Percentiles rank a stretch among this genome's conserved stretches.
Evolutionary conservation across 2,329 filamentous ascomycete species (phyloP).

Genomic region (Penicillium sp.): DNA sequence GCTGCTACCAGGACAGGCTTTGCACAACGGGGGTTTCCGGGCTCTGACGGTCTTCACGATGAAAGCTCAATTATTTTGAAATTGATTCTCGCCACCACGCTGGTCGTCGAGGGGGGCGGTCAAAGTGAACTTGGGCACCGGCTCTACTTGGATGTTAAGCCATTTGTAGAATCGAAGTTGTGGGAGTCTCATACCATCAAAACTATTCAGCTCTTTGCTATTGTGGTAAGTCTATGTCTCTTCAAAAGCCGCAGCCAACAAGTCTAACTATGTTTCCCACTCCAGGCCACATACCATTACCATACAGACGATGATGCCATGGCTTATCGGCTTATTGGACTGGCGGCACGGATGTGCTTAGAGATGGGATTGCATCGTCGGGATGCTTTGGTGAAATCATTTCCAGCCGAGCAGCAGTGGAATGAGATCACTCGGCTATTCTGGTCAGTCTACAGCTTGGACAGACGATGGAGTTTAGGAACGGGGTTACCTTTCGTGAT

Average conservation of each 20-base stretch:
- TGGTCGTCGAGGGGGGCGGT: slow-evolving; percentile 76
- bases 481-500: slow-evolving; percentile 83
- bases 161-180: slow-evolving; percentile 64
- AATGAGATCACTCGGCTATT: slow-evolving; percentile 70
- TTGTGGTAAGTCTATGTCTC: slow-evolving; percentile 39
- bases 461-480: slow-evolving; percentile 85
- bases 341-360: slow-evolving; percentile 75
- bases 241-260: background rate
- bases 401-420: slow-evolving; percentile 68
- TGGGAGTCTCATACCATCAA: slow-evolving; percentile 59
- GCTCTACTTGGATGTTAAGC: slow-evolving; percentile 75
- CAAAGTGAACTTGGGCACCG: slow-evolving; percentile 71
- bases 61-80: slow-evolving; percentile 73
- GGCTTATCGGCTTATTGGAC: slow-evolving; percentile 82
- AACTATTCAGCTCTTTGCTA: slow-evolving; percentile 58
- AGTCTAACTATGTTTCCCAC: slow-evolving; percentile 1
- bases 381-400: slow-evolving; percentile 67
- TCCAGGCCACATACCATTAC: slow-evolving; percentile 73
- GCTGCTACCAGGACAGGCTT: slow-evolving; percentile 61
- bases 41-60: slow-evolving; percentile 61
- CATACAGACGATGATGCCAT: slow-evolving; percentile 81
- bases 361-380: slow-evolving; percentile 81
- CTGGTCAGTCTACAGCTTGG: slow-evolving; percentile 83
- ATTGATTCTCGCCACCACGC: slow-evolving; percentile 74
- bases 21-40: slow-evolving; percentile 54